These are phyloP conservation scores for Moricandia moricandioides DNA, from an alignment of 345 rosid genomes.

Conservation along the genomic window DNA sequence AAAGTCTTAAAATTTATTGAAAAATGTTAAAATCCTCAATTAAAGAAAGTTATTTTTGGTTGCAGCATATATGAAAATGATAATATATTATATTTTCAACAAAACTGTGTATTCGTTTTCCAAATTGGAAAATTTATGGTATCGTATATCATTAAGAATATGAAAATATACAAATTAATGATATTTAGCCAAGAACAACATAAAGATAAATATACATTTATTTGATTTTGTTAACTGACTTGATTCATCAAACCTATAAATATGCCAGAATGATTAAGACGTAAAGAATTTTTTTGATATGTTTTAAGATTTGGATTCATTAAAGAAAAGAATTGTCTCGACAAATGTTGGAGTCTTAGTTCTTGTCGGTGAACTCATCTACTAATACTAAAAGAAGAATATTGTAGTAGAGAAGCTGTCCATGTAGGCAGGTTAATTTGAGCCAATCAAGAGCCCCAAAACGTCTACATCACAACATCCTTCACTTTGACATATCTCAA, in stretches of 20 bases:
- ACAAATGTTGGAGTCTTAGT: neutral
- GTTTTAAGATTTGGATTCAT: neutral
- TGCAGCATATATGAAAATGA: no score
- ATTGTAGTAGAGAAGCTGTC: no score
- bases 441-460: no score
- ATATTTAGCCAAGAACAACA: neutral
- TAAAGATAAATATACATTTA: neutral
- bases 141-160: neutral
- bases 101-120: no score
- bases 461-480: no score
- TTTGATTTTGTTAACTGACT: neutral
- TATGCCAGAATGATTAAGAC: neutral
- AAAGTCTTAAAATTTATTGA: no score
- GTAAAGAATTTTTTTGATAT: neutral
- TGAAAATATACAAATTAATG: neutral
- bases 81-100: no score
- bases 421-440: no score
- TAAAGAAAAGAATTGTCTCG: neutral
- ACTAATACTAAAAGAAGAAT: no score
- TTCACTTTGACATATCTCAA: no score
- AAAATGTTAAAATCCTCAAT: no score
- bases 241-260: neutral
- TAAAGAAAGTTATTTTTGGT: no score
- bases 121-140: neutral
- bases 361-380: neutral